Base-by-base conservation (phyloP, 2,329 filamentous ascomycete genomes). In the Lasiodiplodia hormozganensis region DNA sequence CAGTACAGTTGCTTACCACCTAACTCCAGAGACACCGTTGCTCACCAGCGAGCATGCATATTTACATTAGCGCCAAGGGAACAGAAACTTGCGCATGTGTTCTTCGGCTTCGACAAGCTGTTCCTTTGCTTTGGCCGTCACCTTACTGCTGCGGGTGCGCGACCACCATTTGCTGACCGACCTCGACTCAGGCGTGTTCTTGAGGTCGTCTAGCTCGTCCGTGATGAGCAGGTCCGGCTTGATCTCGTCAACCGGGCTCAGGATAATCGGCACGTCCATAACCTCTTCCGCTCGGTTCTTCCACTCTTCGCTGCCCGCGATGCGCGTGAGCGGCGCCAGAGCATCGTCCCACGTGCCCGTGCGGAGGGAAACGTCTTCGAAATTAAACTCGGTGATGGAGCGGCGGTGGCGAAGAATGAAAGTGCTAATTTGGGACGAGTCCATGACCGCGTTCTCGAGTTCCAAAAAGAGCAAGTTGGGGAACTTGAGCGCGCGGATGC, bases 321-420 rank as follows among this genome's bases (percentile, higher is more conserved):
- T 83, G 74, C 74, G 72, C 31, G 86, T 88, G 68, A 96, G 82
- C 1, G 92, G 91, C 49, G 89, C 87, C n/a, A 97, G 85, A 0
- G 92, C 93, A 36, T 94, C 90, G 69, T 96, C 91, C 93, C 93
- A 97, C 68, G 85, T 90, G 34, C 91, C 93, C 70, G 87, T 85
- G 62, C 88, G 85, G 53, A 97, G 85, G 36, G 86, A 84, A 21
- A 94, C 89, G 70, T 92, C 89, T 76, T 94, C 89, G 77, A 96
- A 93, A 76, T 93, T 90, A 75, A 95, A 93, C 75, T 95, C 91
- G 71, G 87, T 85, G 56, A 96, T 87, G 0, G 88, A 90, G 67
- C 83, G 82, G 36, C 88, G 86, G 79, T 97, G 92, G 14, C 83
- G 82, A 62, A 84, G 80, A 69, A 96, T 89, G 70, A 97, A 88